phyloP scores from a whole-genome alignment of 2,329 filamentous ascomycete genomes.

The Aureobasidium sp. region DNA sequence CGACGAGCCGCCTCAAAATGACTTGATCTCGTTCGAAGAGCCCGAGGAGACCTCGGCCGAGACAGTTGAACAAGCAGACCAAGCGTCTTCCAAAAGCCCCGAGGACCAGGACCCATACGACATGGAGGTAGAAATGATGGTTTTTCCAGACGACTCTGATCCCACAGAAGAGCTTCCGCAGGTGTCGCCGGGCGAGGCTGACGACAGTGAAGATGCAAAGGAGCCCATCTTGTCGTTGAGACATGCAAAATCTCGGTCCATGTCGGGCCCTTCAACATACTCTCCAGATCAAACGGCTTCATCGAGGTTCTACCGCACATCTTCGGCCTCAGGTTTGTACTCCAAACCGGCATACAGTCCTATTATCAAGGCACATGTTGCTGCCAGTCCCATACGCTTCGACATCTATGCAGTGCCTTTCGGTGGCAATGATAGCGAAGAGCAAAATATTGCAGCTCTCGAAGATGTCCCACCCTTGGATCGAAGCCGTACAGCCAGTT shows the following conservation, averaged over 20 bases:
- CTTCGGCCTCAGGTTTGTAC: not conserved
- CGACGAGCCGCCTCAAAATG: not conserved
- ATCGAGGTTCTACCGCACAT: conserved; percentile 18
- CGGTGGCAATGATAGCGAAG: conserved; percentile 16
- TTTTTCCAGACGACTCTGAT: not conserved
- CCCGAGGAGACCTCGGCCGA: not conserved
- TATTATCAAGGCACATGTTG: conserved; percentile 4
- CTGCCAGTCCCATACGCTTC: not conserved
- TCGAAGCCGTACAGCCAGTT: not conserved
- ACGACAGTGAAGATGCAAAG: not conserved
- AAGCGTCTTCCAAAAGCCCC: not conserved
- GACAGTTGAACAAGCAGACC: not conserved
- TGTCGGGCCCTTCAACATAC: conserved; percentile 11
- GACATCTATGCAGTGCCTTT: not conserved
- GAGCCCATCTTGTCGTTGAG: not conserved
- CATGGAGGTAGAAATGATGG: not conserved
- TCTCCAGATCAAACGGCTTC: not conserved
- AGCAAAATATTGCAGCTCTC: conserved; percentile 6
- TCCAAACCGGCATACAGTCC: conserved; percentile 6
- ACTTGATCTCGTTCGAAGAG: conserved; percentile 8
- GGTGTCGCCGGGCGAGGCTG: conserved; percentile 4
- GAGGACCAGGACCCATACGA: conserved; percentile 8
- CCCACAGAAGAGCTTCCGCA: conserved; percentile 3
- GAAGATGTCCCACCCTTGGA: not conserved
- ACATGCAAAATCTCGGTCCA: conserved; percentile 3